Conservation (phyloP, 1,139 yeast genomes). For the Pneumocystis sp. region DNA sequence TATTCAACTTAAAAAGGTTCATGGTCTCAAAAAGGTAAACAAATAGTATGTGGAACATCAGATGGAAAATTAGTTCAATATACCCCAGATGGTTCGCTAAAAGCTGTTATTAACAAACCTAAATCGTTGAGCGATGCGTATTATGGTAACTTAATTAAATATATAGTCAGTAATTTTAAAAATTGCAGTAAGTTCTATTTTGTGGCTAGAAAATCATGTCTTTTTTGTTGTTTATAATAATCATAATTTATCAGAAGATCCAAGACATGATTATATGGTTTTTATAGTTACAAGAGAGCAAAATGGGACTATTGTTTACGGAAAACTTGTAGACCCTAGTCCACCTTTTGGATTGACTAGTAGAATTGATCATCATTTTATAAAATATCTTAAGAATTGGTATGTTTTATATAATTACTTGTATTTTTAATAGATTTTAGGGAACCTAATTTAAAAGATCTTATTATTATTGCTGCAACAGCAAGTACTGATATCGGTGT, state of each 20-base stretch:
- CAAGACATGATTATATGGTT: background rate
- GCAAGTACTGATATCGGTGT: slow-evolving; percentile 7
- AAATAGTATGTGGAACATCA: slow-evolving; percentile 19
- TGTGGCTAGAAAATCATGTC: slow-evolving; percentile 16
- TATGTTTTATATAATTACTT: background rate
- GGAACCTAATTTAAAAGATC: slow-evolving; percentile 1
- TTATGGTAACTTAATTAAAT: slow-evolving; percentile 7
- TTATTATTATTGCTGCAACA: slow-evolving; percentile 5
- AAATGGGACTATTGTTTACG: background rate
- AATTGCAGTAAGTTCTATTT: slow-evolving; percentile 9
- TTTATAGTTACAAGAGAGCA: background rate
- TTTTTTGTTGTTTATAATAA: slow-evolving; percentile 21
- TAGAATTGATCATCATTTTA: background rate
- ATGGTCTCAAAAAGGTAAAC: slow-evolving; percentile 27
- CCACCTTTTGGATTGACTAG: slow-evolving; percentile 1
- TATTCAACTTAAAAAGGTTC: slow-evolving; percentile 12
- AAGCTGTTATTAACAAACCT: slow-evolving; percentile 16
- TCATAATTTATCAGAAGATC: slow-evolving; percentile 1
- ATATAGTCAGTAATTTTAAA: slow-evolving; percentile 14
- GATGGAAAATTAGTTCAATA: slow-evolving; percentile 20
- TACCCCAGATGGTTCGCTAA: slow-evolving; percentile 18
- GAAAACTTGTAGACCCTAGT: background rate
- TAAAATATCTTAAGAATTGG: background rate
- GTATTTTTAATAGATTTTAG: background rate
- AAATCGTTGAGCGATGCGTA: slow-evolving; percentile 15